Conservation (phyloP, 2,329 filamentous ascomycete genomes). For the Ilyonectria mors-panacis region DNA sequence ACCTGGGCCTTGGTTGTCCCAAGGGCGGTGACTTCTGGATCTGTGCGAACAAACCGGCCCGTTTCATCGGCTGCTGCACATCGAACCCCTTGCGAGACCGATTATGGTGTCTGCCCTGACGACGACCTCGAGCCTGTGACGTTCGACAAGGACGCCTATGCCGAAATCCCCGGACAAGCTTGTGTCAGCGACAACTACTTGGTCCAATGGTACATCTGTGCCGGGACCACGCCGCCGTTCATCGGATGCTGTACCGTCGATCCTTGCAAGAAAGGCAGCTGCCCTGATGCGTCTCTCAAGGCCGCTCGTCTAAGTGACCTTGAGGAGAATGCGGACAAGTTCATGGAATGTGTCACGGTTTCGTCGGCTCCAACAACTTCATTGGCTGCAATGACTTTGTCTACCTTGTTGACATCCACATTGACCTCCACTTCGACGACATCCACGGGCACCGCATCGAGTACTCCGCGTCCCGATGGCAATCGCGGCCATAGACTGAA, state of each 20-base stretch:
- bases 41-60: constrained; percentile 48
- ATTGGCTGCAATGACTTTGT: neutral
- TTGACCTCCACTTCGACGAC: neutral
- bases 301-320: constrained; percentile 37
- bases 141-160: constrained; percentile 47
- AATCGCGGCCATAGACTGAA: too few species aligned
- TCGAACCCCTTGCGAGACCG: constrained; percentile 51
- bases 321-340: neutral
- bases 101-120: constrained; percentile 39
- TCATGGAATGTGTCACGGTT: constrained; percentile 12
- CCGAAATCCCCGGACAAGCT: constrained; percentile 49
- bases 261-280: constrained; percentile 37
- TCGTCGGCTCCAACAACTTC: neutral
- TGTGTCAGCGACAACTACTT: constrained; percentile 46
- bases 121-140: constrained; percentile 43
- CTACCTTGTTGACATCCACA: neutral
- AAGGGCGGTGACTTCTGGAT: constrained; percentile 55
- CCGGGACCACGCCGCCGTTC: constrained; percentile 49
- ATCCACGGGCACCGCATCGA: too few species aligned
- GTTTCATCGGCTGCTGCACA: constrained; percentile 60
- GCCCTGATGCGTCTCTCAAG: constrained; percentile 29
- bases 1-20: constrained; percentile 52
- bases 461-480: too few species aligned
- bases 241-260: constrained; percentile 56
- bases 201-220: constrained; percentile 55